Percentiles rank a stretch among this genome's conserved stretches.
Conservation (phyloP, 2,329 filamentous ascomycete species). For the Xylariomycetidae sp. region DNA sequence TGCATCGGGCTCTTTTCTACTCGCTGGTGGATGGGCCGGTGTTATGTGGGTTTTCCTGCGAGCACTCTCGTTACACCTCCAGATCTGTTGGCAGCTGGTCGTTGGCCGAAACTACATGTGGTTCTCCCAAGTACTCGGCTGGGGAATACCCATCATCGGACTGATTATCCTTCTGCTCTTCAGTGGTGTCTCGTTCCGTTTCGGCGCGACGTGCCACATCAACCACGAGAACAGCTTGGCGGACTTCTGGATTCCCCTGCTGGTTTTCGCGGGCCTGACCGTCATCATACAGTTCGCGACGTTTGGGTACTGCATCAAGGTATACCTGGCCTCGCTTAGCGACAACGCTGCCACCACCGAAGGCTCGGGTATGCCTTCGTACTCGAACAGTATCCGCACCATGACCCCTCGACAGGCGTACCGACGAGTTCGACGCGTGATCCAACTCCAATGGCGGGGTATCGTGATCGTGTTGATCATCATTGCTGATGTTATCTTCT, state of each 20-base stretch:
- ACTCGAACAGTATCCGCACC: slow-evolving; percentile 69
- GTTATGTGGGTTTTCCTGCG: slow-evolving; percentile 90
- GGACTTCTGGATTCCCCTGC: slow-evolving; percentile 83
- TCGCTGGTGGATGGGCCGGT: slow-evolving; percentile 79
- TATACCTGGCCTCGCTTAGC: slow-evolving; percentile 80
- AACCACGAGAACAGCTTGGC: slow-evolving; percentile 81
- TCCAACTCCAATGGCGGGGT: slow-evolving; percentile 91
- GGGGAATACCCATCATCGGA: slow-evolving; percentile 75
- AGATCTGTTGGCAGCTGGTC: slow-evolving; percentile 95
- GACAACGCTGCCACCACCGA: slow-evolving; percentile 69
- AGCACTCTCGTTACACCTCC: slow-evolving; percentile 86
- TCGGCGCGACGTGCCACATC: slow-evolving; percentile 88
- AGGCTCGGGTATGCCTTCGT: slow-evolving; percentile 68
- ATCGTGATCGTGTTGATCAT: slow-evolving; percentile 88
- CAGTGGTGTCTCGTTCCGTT: slow-evolving; percentile 91
- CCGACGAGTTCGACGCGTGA: slow-evolving; percentile 76
- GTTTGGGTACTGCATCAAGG: slow-evolving; percentile 84
- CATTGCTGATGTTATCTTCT: slow-evolving; percentile 87
- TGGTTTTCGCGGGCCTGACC: slow-evolving; percentile 60
- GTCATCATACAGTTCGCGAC: slow-evolving; percentile 66
- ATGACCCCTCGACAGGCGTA: slow-evolving; percentile 85
- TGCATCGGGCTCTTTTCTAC: slow-evolving; percentile 78
- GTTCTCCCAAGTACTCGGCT: slow-evolving; percentile 72
- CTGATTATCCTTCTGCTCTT: slow-evolving; percentile 72
- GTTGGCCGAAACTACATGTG: slow-evolving; percentile 89